Base-by-base conservation (phyloP, 495 filamentous ascomycete species). In the Penicillium desertorum region DNA sequence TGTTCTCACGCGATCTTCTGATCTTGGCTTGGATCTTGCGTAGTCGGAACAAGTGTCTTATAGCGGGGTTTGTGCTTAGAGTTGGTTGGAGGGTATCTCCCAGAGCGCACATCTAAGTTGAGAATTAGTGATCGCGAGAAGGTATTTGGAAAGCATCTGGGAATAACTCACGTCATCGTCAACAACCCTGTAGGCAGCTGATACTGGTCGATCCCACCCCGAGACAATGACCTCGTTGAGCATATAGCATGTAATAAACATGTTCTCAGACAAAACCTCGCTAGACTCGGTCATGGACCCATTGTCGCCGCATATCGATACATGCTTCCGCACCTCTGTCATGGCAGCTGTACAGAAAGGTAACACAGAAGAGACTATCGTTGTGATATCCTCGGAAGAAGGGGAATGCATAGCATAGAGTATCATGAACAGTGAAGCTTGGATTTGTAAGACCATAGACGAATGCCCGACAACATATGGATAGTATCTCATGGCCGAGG, bases 171-270 rank as follows among this genome's bases (percentile, higher is more conserved):
- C 70, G 61, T 71, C 70, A 51, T 72, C 66, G n/a, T 72, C 70
- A 22, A 71, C 58, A 7, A 59, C 62, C 14, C 41, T 59, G 17
- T 71, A 69, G 9, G 64, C 66, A 42, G 61, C 59, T 16, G 68
- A 71, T 10, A 67, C 66, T 0, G 70, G 70, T 22, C 68, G 52
- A 36, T 71, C 66, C 70, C 70, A 72, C 8, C 70, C 70, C 12
- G 64, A 72, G 5, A 68, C 59, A 41, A 70, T 63, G 17, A 72
- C 61, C 30, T 71, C 70, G 43, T 72, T 72, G 45, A 72, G 56
- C 70, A 72, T 72, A 46, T 67, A 72, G 45, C 68, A 71, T 17
- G 68, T 64, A 45, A 72, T 72, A 10, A 72, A 72, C 61, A 71
- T 62, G 5, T 63, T 64, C 59, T 72, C 70, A 0, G 64, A 63